These are phyloP conservation scores for Conticribra guillardii DNA, from an alignment of 108 stramenopile species.

Conservation along the genomic window DNA sequence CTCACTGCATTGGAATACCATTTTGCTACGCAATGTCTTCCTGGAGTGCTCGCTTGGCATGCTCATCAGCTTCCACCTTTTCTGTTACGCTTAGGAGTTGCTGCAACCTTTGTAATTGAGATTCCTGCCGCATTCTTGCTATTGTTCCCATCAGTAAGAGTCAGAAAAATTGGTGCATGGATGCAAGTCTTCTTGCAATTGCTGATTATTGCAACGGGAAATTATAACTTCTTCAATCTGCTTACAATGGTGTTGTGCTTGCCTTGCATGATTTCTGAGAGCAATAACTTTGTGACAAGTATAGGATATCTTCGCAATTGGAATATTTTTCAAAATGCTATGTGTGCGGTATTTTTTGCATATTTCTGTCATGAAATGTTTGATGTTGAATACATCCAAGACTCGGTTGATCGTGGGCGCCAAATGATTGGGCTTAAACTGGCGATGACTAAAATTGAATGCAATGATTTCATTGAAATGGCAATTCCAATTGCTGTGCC, in stretches of 20 bases:
- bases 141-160: constrained; percentile 39
- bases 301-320: not conserved
- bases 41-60: constrained; percentile 65
- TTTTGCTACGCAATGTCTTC: constrained; percentile 76
- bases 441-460: constrained; percentile 32
- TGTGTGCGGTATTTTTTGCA: constrained; percentile 15
- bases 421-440: constrained; percentile 31
- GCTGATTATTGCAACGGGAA: constrained; percentile 69
- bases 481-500: constrained; percentile 20
- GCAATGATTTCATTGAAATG: constrained; percentile 27
- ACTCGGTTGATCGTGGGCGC: constrained; percentile 1
- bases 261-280: constrained; percentile 41
- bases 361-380: constrained; percentile 41
- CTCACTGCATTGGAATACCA: constrained; percentile 82
- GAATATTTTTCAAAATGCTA: not conserved
- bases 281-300: not conserved
- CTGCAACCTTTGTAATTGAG: constrained; percentile 69
- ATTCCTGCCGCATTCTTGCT: constrained; percentile 64
- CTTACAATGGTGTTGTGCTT: constrained; percentile 68
- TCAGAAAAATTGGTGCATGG: constrained; percentile 50
- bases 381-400: constrained; percentile 13
- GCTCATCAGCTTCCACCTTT: constrained; percentile 62
- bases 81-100: constrained; percentile 58
- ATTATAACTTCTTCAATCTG: constrained; percentile 84
- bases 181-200: constrained; percentile 70